Base-by-base conservation (phyloP, 108 stramenopile genomes). In the Stephanodiscus minutulus region DNA sequence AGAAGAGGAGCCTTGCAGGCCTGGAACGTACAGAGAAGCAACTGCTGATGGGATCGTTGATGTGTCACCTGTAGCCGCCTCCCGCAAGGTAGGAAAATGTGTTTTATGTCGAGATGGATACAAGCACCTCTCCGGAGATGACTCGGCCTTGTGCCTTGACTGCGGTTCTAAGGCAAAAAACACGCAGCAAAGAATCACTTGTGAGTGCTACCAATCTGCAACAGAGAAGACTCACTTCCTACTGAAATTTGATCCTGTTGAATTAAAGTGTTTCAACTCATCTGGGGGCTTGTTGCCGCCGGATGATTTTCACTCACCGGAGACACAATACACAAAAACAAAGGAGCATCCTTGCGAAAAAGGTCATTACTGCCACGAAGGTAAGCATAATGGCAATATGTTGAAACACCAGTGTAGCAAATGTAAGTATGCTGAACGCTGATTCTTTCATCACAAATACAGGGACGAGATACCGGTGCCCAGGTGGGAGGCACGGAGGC, bases 141-240 rank as follows among this genome's bases (percentile, higher is more conserved):
- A 63, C 33, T 9, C 18, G 2, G n/a, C 35, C 48, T 44, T 35
- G 22, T 79, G 77, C 66, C 36, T 62, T 18, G 49, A 53, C 27
- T 79, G 77, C 37, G 77, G 77, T 1, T 49, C 77, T 0, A 79
- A 61, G 24, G 77, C 77, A 28, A 56, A 43, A 20, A 79, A 62
- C 44, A 64, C 65, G 20, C 24, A 35, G 1, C 60, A 79, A 36
- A 48, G 47, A 44, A 64, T 66, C 48, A 72, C 70, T 28, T 79
- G 77, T 27, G 71, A 67, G 47, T 79, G 77, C 35, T 58, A 71
- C 46, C 70, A 79, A 62, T 79, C 77, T n/a, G 65, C 66, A 21
- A 79, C 77, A 7, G 63, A 79, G 36, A 72, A 63, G 29, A 41
- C 22, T 28, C 41, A 21, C n/a, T 56, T 22, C 12, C 33, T 50